phyloP scores from a whole-genome alignment of 805 yeast genomes.

The Teunomyces tritomae region DNA sequence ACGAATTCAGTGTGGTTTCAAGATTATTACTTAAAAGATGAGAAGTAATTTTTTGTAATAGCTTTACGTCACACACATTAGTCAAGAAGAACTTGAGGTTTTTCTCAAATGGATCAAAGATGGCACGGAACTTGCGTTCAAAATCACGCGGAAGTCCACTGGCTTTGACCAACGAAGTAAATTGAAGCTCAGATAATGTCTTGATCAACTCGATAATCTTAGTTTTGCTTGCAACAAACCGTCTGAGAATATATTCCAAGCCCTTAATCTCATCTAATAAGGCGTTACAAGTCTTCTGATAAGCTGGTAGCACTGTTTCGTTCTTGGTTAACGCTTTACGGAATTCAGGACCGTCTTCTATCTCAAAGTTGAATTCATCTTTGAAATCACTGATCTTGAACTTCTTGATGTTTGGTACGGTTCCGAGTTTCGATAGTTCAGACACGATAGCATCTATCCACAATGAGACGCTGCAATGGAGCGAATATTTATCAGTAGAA shows the following conservation, averaged over 20 bases:
- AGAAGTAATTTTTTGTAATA: conserved; percentile 26
- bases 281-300: conserved; percentile 20
- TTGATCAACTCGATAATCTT: conserved; percentile 24
- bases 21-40: conserved; percentile 4
- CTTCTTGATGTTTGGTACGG: conserved; percentile 3
- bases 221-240: conserved; percentile 16
- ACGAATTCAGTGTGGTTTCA: conserved; percentile 2
- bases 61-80: conserved; percentile 27
- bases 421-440: conserved; percentile 2
- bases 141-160: conserved; percentile 26
- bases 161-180: conserved; percentile 21
- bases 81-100: conserved; percentile 26
- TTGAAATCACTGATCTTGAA: conserved; percentile 18
- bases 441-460: conserved; percentile 20
- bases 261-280: conserved; percentile 31
- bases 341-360: conserved; percentile 46
- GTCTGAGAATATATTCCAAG: conserved; percentile 26
- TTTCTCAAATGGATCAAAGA: conserved; percentile 34
- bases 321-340: conserved; percentile 29
- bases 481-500: conserved; percentile 11
- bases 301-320: conserved; percentile 28
- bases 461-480: conserved; percentile 22
- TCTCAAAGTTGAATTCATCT: conserved; percentile 30
- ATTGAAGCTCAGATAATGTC: conserved; percentile 20
- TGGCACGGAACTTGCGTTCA: conserved; percentile 17